Percentiles rank a stretch among this genome's conserved stretches.
phyloP scores from a whole-genome alignment of 805 yeast genomes.

The Phaffomyces thermotolerans region DNA sequence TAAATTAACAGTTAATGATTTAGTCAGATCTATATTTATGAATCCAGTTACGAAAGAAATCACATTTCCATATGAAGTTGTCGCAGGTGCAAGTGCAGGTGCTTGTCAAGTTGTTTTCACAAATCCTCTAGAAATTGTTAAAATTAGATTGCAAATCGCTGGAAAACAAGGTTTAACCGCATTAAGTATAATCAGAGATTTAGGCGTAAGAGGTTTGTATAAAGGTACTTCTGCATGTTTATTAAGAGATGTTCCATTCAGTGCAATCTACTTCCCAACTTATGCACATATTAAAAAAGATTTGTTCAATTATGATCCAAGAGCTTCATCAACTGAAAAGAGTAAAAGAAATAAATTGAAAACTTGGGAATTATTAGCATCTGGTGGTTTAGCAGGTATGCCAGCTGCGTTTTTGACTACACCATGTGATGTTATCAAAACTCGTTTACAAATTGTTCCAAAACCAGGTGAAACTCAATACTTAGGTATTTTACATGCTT shows the following conservation, averaged over 20 bases:
- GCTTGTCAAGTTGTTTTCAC: constrained; percentile 95
- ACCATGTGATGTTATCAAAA: constrained; percentile 94
- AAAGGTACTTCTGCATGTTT: constrained; percentile 90
- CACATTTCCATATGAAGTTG: constrained; percentile 55
- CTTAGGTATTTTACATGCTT: constrained; percentile 72
- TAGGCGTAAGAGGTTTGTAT: constrained; percentile 82
- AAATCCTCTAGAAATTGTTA: constrained; percentile 92
- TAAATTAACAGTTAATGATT: constrained; percentile 88
- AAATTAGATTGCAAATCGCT: constrained; percentile 89
- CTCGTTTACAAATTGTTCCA: constrained; percentile 83
- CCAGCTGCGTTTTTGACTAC: constrained; percentile 97
- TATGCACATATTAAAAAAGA: constrained; percentile 87
- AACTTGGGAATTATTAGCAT: constrained; percentile 74
- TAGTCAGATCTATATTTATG: constrained; percentile 70
- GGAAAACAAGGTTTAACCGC: constrained; percentile 62
- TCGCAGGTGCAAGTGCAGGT: constrained; percentile 93
- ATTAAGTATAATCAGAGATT: constrained; percentile 60
- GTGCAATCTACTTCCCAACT: constrained; percentile 95
- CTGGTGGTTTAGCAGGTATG: constrained; percentile 96
- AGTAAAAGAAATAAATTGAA: constrained; percentile 52
- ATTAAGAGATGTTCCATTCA: constrained; percentile 91
- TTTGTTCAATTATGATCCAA: constrained; percentile 76
- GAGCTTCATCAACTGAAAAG: constrained; percentile 31
- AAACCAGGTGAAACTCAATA: constrained; percentile 72
- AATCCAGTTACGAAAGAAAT: constrained; percentile 40